Evolutionary conservation across 306 rosid genomes (phyloP).

Genomic region (Hippophae rhamnoides): DNA sequence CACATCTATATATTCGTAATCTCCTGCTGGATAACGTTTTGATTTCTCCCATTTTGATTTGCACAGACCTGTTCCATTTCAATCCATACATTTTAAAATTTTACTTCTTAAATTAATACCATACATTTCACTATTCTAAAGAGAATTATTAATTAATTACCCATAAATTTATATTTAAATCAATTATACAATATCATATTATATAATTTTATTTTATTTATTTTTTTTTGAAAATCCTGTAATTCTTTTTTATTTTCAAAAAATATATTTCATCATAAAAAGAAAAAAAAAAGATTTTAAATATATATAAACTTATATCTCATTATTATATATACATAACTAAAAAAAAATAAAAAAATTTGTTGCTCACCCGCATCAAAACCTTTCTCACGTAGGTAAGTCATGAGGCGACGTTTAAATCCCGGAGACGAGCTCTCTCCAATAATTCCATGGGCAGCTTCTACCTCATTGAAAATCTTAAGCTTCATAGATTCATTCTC

Average conservation of each 20-base stretch:
- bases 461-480: slow-evolving; percentile 30
- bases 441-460: slow-evolving; percentile 19
- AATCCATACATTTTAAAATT: not conserved
- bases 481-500: slow-evolving; percentile 21
- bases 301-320: too few species aligned
- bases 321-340: too few species aligned
- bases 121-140: too few species aligned
- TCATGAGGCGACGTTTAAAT: slow-evolving; percentile 58
- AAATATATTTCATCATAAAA: too few species aligned
- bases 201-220: too few species aligned
- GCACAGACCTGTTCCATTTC: slow-evolving; percentile 57
- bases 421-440: slow-evolving; percentile 25
- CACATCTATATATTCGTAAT: slow-evolving; percentile 62
- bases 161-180: too few species aligned
- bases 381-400: slow-evolving; percentile 48
- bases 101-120: too few species aligned
- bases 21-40: slow-evolving; percentile 46
- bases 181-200: too few species aligned
- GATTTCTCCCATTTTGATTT: slow-evolving; percentile 65
- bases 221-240: too few species aligned
- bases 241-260: too few species aligned
- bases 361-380: slow-evolving; percentile 71
- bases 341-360: not conserved
- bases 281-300: too few species aligned
- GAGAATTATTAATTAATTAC: too few species aligned